These are phyloP conservation scores for Oryza officinalis DNA, from an alignment of 176 grass and related monocot species.

Conservation along the genomic window DNA sequence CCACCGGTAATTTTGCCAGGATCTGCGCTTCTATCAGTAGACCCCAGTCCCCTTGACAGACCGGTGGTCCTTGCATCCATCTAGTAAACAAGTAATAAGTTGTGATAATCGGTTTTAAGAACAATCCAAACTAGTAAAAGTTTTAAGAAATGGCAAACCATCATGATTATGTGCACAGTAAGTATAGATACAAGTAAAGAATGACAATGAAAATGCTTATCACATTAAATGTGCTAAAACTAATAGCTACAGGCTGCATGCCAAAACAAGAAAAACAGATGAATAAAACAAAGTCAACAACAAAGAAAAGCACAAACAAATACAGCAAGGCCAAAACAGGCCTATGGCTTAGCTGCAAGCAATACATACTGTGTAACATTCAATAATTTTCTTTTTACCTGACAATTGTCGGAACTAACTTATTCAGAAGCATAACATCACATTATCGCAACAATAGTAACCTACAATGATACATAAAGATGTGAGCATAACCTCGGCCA, in stretches of 20 bases:
- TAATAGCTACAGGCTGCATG: slow-evolving; percentile 8
- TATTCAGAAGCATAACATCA: slow-evolving; percentile 17
- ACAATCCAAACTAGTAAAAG: slow-evolving; percentile 6
- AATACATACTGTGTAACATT: not conserved
- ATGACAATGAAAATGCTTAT: slow-evolving; percentile 13
- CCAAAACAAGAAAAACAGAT: slow-evolving; percentile 10
- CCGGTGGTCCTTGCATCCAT: slow-evolving; percentile 68
- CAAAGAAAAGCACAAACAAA: not conserved
- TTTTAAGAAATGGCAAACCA: slow-evolving; percentile 8
- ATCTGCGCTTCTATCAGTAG: slow-evolving; percentile 70
- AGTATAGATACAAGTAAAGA: slow-evolving; percentile 33
- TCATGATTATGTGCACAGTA: slow-evolving; percentile 19
- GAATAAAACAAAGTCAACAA: not conserved
- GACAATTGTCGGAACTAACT: not conserved
- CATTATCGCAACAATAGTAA: slow-evolving; percentile 2
- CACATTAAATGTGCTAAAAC: not conserved
- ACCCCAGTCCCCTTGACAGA: slow-evolving; percentile 48
- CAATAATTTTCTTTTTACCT: not conserved
- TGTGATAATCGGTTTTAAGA: slow-evolving; percentile 11
- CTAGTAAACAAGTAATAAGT: slow-evolving; percentile 59
- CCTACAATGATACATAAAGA: slow-evolving; percentile 15
- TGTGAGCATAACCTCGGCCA: slow-evolving; percentile 55
- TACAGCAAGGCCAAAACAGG: slow-evolving; percentile 15
- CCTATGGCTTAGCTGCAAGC: not conserved
- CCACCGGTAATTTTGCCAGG: slow-evolving; percentile 58